phyloP scores from a whole-genome alignment of 2,329 filamentous ascomycete species.

The Colletotrichum tropicale region DNA sequence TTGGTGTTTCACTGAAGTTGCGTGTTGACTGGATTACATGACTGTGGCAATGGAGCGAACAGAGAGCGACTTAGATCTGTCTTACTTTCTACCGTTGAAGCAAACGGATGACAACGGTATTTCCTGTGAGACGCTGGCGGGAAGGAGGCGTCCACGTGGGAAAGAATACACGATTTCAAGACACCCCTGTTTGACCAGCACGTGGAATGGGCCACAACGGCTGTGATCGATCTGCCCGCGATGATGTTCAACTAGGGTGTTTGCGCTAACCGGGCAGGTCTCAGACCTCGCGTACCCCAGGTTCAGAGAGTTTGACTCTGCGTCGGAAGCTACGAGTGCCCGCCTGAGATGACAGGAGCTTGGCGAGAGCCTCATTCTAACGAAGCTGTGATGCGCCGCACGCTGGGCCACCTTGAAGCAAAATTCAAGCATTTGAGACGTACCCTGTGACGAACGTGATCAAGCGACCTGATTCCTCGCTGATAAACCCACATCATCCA shows the following conservation, averaged over 20 bases:
- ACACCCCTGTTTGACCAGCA: neutral
- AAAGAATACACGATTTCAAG: neutral
- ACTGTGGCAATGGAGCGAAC: neutral
- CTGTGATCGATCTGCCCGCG: neutral
- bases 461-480: neutral
- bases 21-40: neutral
- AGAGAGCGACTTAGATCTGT: neutral
- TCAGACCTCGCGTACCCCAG: neutral
- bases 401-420: neutral
- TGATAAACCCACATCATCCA: neutral
- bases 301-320: neutral
- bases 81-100: neutral
- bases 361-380: neutral
- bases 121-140: neutral
- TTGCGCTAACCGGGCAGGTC: neutral
- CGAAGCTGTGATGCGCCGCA: neutral
- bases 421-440: fast-evolving
- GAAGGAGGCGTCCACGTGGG: neutral
- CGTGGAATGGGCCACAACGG: neutral
- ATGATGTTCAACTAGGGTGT: neutral
- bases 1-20: slow-evolving; percentile 67
- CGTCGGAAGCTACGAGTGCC: neutral
- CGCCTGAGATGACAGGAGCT: neutral
- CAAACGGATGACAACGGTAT: neutral
- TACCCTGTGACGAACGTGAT: neutral